Percentiles rank a stretch among this genome's conserved stretches.
Conservation (phyloP, 768 basidiomycete species). For the Cystobasidiopsis lactophilus region DNA sequence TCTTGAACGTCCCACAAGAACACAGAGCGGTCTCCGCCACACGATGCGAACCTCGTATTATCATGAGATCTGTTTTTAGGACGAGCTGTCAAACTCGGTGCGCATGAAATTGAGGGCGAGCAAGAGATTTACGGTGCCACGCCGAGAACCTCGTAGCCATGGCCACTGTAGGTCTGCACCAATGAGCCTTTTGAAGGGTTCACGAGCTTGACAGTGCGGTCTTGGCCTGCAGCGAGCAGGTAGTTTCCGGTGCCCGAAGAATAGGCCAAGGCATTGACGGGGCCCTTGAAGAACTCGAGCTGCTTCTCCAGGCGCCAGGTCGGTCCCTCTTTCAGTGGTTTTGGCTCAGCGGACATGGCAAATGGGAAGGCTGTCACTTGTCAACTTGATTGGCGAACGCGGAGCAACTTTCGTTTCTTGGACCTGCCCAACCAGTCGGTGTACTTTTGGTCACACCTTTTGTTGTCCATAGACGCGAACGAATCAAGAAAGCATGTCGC, state of each 20-base stretch:
- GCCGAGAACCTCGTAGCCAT: conserved; percentile 87
- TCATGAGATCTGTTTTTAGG: conserved; percentile 46
- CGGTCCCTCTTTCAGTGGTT: conserved; percentile 1
- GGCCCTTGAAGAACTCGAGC: conserved; percentile 32
- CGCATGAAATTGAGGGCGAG: too few relatives aligned
- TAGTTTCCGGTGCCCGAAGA: conserved; percentile 75
- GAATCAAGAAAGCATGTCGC: too few relatives aligned
- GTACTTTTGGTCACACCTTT: too few relatives aligned
- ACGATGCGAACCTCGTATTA: conserved; percentile 81
- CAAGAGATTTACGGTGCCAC: conserved; percentile 29
- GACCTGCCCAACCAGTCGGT: too few relatives aligned
- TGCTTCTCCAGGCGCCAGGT: too few relatives aligned
- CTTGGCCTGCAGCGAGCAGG: conserved; percentile 77
- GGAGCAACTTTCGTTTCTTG: too few relatives aligned
- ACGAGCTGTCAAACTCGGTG: too few relatives aligned
- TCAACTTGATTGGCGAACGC: too few relatives aligned
- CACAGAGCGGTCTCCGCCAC: conserved; percentile 76
- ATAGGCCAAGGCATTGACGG: conserved; percentile 77
- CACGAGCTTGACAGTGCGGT: conserved; percentile 72
- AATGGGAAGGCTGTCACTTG: too few relatives aligned
- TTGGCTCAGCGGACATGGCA: too few relatives aligned
- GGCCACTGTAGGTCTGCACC: conserved; percentile 73
- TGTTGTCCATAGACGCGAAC: too few relatives aligned
- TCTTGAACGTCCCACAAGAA: conserved; percentile 91
- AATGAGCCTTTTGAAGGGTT: conserved; percentile 68